Evolutionary conservation across 106 monocot genomes (phyloP).

Genomic region (Platanthera guangdongensis): DNA sequence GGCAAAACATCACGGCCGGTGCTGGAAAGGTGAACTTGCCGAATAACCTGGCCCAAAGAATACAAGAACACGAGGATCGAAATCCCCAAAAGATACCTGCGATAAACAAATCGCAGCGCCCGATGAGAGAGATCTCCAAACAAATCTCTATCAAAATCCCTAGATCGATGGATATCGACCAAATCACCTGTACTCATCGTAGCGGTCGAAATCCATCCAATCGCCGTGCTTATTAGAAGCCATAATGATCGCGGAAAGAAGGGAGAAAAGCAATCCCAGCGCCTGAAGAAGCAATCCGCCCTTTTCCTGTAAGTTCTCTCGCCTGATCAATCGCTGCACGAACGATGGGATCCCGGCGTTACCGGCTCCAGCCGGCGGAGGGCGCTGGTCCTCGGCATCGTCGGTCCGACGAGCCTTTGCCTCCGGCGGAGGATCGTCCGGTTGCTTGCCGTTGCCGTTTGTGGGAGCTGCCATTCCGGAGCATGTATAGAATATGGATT

Average conservation of each 20-base stretch:
- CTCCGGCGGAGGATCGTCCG: neutral
- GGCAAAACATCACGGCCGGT: constrained; percentile 31
- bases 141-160: neutral
- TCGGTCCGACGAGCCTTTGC: neutral
- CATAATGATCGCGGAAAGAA: constrained; percentile 50
- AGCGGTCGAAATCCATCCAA: constrained; percentile 64
- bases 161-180: neutral
- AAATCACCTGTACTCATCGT: constrained; percentile 73
- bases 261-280: constrained; percentile 40
- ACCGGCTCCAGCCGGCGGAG: neutral
- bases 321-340: constrained; percentile 35
- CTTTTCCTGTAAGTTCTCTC: constrained; percentile 45
- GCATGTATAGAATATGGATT: neutral
- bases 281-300: constrained; percentile 34
- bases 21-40: constrained; percentile 25
- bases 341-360: constrained; percentile 11
- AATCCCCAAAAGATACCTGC: constrained; percentile 63
- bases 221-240: constrained; percentile 75
- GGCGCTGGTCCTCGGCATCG: neutral
- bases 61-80: constrained; percentile 53
- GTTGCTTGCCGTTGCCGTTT: constrained; percentile 3
- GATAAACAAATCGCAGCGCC: neutral
- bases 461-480: neutral
- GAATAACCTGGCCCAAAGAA: constrained; percentile 32
- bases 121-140: neutral